Evolutionary conservation across 2,329 filamentous ascomycete species (phyloP).

Genomic region (Sphaerulina populicola): DNA sequence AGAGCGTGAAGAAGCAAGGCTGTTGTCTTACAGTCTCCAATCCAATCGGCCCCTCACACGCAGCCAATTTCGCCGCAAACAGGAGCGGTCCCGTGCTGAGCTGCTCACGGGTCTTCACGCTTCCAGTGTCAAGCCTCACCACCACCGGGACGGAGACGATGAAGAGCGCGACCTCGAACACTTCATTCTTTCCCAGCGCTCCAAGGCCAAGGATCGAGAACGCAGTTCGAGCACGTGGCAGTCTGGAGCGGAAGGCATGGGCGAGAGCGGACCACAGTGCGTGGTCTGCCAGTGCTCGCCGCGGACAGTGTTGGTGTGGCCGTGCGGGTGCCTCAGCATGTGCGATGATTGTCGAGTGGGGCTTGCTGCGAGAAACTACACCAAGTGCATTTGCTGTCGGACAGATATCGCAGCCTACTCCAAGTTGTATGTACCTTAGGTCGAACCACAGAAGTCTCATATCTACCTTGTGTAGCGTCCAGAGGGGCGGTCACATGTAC

Average conservation of each 20-base stretch:
- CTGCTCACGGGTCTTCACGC: constrained; percentile 47
- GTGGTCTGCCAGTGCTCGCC: constrained; percentile 87
- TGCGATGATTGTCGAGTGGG: constrained; percentile 94
- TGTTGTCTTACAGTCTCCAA: constrained; percentile 70
- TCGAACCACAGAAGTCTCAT: too few species aligned
- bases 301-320: constrained; percentile 88
- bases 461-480: too few species aligned
- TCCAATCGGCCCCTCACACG: constrained; percentile 70
- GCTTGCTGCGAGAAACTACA: constrained; percentile 93
- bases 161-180: constrained; percentile 53
- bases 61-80: constrained; percentile 60
- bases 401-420: constrained; percentile 83
- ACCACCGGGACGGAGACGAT: constrained; percentile 31
- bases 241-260: constrained; percentile 63
- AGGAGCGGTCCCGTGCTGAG: constrained; percentile 60
- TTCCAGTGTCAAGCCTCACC: constrained; percentile 24
- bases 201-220: constrained; percentile 37
- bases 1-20: constrained; percentile 69
- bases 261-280: constrained; percentile 69
- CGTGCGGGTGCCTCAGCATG: constrained; percentile 84
- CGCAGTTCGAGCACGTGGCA: constrained; percentile 48
- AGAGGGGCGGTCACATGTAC: too few species aligned
- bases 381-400: constrained; percentile 89
- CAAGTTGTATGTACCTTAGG: constrained; percentile 73
- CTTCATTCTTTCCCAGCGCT: constrained; percentile 49